Evolutionary conservation across 306 rosid species (phyloP), one percentile per base, ranked within the genome.

Genomic region (Ormosia semicastrata): DNA sequence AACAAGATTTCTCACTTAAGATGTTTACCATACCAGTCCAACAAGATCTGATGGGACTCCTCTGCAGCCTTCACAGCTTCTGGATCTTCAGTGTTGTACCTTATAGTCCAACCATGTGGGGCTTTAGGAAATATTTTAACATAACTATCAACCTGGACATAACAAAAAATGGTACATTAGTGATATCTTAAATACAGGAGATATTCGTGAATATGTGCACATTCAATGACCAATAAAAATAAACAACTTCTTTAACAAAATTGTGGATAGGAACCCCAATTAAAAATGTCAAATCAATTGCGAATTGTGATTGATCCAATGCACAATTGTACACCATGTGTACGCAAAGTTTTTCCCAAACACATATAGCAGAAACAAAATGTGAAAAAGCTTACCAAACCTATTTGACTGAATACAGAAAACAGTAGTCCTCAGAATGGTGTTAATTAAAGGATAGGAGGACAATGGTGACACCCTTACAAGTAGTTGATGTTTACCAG

Each of bases 31-130:
- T 86, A 41, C 91, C 93, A 89, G 30, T 82, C 83, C 75, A 89
- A n/a, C 52, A 85, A 36, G 84, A 85, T 78, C 77, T 81, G 82
- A 77, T 88, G 88, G 37, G 93, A 83, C 85, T 91, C 93, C 17
- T 88, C 88, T 10, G 96, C 96, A 6, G 12, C 79, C 82, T 91
- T 85, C 73, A 86, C 85, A 10, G 88, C 88, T 8, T 81, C 84
- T 76, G 88, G 84, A 71, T 85, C 89, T 66, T 83, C 88, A 9
- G 14, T 43, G 18, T 52, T 13, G 75, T 82, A 89, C 85, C 89
- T 89, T 44, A 83, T 73, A 17, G 86, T 76, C 93, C 96, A 89
- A 32, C 93, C 92, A 4, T 91, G 96, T 2, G 66, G 36, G 6
- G 80, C 88, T 47, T 83, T 84, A 0, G 92, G 91, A 29, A 85